phyloP scores from a whole-genome alignment of 1,284 basidiomycete species.

The Inonotus obliquus region DNA sequence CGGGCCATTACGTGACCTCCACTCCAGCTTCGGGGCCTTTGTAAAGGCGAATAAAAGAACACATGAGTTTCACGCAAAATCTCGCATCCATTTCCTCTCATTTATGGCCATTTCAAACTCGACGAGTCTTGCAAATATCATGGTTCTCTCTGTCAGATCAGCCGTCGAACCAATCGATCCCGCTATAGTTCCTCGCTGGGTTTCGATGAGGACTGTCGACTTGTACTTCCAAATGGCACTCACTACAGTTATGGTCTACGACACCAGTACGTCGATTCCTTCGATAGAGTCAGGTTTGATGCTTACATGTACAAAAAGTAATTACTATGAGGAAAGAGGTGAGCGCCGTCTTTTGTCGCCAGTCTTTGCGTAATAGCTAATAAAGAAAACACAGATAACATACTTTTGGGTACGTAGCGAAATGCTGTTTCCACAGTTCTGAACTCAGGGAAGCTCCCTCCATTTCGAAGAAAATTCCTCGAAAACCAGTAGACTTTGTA shows the following conservation, averaged over 20 bases:
- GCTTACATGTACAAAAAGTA: neutral
- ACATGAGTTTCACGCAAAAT: too few species aligned
- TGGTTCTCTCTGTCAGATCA: neutral
- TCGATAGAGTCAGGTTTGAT: neutral
- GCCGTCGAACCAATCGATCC: neutral
- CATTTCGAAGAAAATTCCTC: neutral
- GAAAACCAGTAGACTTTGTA: neutral
- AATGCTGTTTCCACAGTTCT: neutral
- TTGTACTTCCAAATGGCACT: neutral
- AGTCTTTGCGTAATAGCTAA: neutral
- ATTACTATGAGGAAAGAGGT: neutral
- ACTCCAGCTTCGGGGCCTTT: too few species aligned
- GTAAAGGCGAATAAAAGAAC: too few species aligned
- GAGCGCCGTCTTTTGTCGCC: neutral
- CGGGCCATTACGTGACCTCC: too few species aligned
- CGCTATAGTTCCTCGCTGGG: neutral
- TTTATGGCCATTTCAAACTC: neutral
- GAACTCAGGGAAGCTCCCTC: too few species aligned
- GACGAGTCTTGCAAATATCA: neutral
- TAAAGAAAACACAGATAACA: neutral
- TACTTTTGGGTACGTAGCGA: constrained; percentile 2
- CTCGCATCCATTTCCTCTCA: too few species aligned
- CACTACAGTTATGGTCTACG: neutral
- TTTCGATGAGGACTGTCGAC: too few species aligned
- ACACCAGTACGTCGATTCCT: neutral